phyloP scores from a whole-genome alignment of 2,329 filamentous ascomycete genomes.

The Claviceps sp. region DNA sequence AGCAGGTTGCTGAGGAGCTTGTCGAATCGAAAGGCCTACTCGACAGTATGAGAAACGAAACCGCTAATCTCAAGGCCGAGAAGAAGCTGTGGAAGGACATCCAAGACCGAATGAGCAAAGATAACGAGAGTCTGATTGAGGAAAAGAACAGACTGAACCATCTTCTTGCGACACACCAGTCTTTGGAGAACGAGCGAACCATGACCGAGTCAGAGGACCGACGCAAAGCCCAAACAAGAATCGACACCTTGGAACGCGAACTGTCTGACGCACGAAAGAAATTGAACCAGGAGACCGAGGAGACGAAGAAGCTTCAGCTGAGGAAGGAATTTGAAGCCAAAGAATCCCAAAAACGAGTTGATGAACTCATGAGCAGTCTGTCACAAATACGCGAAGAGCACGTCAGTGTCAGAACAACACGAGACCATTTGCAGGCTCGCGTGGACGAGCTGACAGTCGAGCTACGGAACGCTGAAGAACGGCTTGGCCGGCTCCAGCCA shows the following conservation, averaged over 20 bases:
- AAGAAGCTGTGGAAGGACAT: slow-evolving; percentile 92
- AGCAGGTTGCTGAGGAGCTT: slow-evolving; percentile 86
- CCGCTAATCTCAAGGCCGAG: slow-evolving; percentile 84
- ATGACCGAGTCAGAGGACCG: slow-evolving; percentile 69
- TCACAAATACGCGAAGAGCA: slow-evolving; percentile 76
- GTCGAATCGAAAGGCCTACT: slow-evolving; percentile 70
- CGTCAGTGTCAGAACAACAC: slow-evolving; percentile 70
- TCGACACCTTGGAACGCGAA: slow-evolving; percentile 70
- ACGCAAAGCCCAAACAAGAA: slow-evolving; percentile 63
- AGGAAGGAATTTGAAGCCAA: slow-evolving; percentile 84
- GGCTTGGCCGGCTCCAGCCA: slow-evolving; percentile 69
- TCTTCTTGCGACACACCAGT: slow-evolving; percentile 73
- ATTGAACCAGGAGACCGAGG: slow-evolving; percentile 69
- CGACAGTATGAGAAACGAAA: slow-evolving; percentile 83
- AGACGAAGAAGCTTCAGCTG: slow-evolving; percentile 67
- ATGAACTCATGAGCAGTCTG: slow-evolving; percentile 73
- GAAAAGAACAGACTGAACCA: slow-evolving; percentile 77
- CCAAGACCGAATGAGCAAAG: slow-evolving; percentile 73
- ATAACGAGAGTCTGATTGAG: slow-evolving; percentile 73
- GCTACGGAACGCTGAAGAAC: slow-evolving; percentile 78
- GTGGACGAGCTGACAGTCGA: slow-evolving; percentile 85
- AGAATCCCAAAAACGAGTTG: slow-evolving; percentile 80
- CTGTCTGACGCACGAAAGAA: slow-evolving; percentile 68
- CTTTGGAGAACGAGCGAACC: slow-evolving; percentile 82
- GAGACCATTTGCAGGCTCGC: slow-evolving; percentile 77